Evolutionary conservation across 129 eudicot genomes (phyloP).

Genomic region (Tagetes patula): DNA sequence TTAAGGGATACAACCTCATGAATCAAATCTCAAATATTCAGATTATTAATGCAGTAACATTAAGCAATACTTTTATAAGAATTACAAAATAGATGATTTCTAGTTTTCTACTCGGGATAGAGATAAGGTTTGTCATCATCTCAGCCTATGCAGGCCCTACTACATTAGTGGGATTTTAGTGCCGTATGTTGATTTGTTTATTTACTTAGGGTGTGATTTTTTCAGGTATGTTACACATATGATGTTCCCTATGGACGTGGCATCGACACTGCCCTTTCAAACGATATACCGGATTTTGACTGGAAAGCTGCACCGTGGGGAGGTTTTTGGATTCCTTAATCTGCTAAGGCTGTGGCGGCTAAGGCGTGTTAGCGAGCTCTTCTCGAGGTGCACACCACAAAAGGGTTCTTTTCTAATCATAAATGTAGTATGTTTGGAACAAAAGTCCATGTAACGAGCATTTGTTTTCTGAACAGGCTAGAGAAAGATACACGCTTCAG

Average conservation of each 20-base stretch:
- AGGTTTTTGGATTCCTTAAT: conserved; percentile 77
- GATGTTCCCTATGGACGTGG: conserved; percentile 82
- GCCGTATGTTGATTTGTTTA: too few relatives aligned
- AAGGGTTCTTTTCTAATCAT: not conserved
- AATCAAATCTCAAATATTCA: not conserved
- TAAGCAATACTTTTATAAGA: too few relatives aligned
- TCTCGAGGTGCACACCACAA: conserved; percentile 52
- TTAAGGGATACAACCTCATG: not conserved
- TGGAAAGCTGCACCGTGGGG: conserved; percentile 42
- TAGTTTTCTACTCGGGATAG: too few relatives aligned
- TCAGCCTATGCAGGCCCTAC: too few relatives aligned
- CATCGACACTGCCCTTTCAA: conserved; percentile 77
- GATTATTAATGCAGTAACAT: not conserved
- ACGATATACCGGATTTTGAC: conserved; percentile 51
- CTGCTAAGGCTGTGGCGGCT: conserved; percentile 80
- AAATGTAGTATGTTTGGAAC: not conserved
- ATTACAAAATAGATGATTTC: too few relatives aligned
- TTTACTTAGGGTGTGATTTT: not conserved
- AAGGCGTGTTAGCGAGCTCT: conserved; percentile 82
- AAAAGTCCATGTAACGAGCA: conserved; percentile 3
- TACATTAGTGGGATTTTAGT: too few relatives aligned
- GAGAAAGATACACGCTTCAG: conserved; percentile 90
- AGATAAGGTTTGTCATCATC: too few relatives aligned
- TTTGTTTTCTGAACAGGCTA: conserved; percentile 45
- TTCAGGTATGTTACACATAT: conserved; percentile 62